Evolutionary conservation across 805 yeast genomes (phyloP), one percentile per base, ranked within the genome.

Genomic region (Zygosaccharomyces siamensis): DNA sequence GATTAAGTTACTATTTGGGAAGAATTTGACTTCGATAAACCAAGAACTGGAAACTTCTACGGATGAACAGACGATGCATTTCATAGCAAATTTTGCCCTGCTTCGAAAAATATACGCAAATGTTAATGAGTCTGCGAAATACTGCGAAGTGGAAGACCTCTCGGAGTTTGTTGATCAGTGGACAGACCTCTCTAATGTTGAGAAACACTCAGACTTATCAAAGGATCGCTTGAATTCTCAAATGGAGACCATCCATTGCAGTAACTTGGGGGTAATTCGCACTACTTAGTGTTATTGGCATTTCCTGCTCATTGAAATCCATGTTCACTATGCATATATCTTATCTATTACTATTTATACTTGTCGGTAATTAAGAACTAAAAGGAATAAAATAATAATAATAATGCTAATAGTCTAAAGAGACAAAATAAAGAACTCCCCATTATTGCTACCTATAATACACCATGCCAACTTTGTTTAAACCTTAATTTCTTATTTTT

Each of bases 151-250:
- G 3, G 59, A 61, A 27, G 53, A 52, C 5, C 24, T 64, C 27
- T 30, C 46, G 7, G 53, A 54, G 5, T 64, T 64, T 43, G 53
- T 62, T 20, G 53, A 53, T 28, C 53, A 56, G 18, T 64, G 67
- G 67, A 45, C 50, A 2, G 64, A 61, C 39, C 35, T 51, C 16
- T 52, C 39, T 14, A 50, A 52, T 20, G 42, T 24, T 21, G 52
- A 43, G 12, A 18, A 35, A 21, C 18, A 28, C 14, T 30, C 20
- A 3, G 14, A 20, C 10, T 4, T 38, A 16, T 31, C 54, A 4
- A 38, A 36, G n/a, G 54, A 51, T 18, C 36, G 46, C 14, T 23
- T 51, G 18, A 40, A 46, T 23, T 41, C 55, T 2, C 52, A 51
- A 32, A 41, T 48, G 39, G 46, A 51, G 35, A 45, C 40, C 31